Percentiles rank a stretch among this genome's conserved stretches.
Conservation (phyloP, 352 stramenopile species). For the Phytophthora citricola region DNA sequence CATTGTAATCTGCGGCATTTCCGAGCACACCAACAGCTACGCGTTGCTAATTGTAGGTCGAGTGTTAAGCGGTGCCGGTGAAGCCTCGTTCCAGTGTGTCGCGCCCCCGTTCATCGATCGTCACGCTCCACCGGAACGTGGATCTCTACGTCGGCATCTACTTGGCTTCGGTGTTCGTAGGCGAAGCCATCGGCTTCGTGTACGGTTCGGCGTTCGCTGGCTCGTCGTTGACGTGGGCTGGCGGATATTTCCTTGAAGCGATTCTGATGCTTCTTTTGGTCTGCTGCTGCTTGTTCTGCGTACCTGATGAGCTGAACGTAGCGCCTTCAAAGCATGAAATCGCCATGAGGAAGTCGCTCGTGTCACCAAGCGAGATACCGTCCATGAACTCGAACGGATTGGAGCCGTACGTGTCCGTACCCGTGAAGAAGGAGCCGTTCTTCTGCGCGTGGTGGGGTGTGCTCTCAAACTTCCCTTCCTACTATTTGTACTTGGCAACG, state of each 20-base stretch:
- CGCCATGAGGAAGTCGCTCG: constrained; percentile 15
- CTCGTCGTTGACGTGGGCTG: constrained; percentile 58
- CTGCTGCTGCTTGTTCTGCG: constrained; percentile 51
- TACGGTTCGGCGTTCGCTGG: constrained; percentile 63
- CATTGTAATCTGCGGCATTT: constrained; percentile 66
- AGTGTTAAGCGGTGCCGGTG: constrained; percentile 76
- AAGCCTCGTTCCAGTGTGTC: constrained; percentile 87
- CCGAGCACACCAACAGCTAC: constrained; percentile 67
- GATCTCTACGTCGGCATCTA: constrained; percentile 89
- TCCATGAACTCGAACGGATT: constrained; percentile 12
- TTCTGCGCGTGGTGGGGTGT: constrained; percentile 41
- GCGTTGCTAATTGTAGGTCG: constrained; percentile 71
- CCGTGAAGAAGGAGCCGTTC: neutral
- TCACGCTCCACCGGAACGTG: constrained; percentile 50
- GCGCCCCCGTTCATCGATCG: constrained; percentile 86
- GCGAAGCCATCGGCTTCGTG: constrained; percentile 78
- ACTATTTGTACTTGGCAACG: constrained; percentile 64
- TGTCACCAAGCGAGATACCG: constrained; percentile 3
- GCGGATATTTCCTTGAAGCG: constrained; percentile 81
- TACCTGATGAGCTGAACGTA: constrained; percentile 42
- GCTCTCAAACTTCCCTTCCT: constrained; percentile 64
- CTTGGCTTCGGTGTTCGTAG: constrained; percentile 82
- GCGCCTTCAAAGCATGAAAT: constrained; percentile 31
- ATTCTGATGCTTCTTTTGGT: constrained; percentile 72
- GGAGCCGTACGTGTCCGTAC: neutral